phyloP scores from a whole-genome alignment of 495 filamentous ascomycete genomes.

The Parathielavia hyrcaniae region DNA sequence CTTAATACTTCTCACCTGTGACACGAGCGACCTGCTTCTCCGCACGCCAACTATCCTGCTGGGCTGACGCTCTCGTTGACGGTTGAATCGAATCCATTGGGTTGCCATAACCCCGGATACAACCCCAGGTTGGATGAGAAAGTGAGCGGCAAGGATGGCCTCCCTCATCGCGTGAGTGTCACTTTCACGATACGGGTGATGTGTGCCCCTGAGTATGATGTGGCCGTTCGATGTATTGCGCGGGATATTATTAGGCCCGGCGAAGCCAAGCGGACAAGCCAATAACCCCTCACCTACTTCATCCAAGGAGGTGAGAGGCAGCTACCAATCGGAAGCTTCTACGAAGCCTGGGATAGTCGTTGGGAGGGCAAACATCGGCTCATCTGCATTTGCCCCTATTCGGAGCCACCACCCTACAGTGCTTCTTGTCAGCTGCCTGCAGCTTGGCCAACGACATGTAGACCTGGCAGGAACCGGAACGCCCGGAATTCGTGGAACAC shows the following conservation, averaged over 20 bases:
- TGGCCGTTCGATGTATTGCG: constrained; percentile 4
- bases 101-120: constrained; percentile 7
- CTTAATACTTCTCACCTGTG: too few relatives aligned
- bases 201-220: too few relatives aligned
- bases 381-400: background rate
- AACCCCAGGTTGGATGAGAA: constrained; percentile 9
- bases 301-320: background rate
- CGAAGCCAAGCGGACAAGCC: background rate
- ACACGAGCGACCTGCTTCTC: background rate
- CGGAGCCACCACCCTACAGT: background rate
- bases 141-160: background rate
- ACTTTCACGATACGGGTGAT: background rate
- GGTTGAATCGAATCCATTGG: background rate
- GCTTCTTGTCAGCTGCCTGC: background rate
- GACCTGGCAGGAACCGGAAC: background rate
- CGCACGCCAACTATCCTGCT: background rate
- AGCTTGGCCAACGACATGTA: background rate
- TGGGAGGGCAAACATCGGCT: background rate
- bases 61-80: background rate
- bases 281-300: background rate
- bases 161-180: background rate
- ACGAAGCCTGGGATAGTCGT: too few relatives aligned
- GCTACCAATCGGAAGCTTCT: constrained; percentile 3
- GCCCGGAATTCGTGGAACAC: background rate
- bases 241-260: constrained; percentile 12